These are phyloP conservation scores for Scedosporium minutisporum DNA, from an alignment of 2,329 filamentous ascomycete species.

Conservation along the genomic window DNA sequence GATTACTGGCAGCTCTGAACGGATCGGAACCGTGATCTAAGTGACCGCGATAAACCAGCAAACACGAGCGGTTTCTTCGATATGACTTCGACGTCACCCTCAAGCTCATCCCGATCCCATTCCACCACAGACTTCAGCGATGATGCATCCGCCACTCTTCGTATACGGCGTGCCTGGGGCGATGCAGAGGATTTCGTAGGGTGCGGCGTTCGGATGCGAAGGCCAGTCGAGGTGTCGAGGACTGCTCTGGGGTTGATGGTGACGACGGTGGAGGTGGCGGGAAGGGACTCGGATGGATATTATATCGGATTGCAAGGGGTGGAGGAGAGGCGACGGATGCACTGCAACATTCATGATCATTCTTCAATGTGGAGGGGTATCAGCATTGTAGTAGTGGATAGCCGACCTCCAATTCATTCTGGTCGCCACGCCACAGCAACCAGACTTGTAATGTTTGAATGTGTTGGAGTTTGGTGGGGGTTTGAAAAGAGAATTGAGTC, in stretches of 20 bases:
- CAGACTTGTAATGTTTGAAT: too few species aligned
- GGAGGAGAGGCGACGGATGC: background rate
- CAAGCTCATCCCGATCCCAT: too few species aligned
- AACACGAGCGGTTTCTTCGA: too few species aligned
- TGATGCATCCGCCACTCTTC: constrained; percentile 34
- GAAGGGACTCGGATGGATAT: background rate
- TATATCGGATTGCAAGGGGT: background rate
- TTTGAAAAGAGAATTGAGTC: too few species aligned
- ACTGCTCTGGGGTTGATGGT: background rate
- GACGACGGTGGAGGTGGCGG: background rate
- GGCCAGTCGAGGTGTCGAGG: constrained; percentile 31
- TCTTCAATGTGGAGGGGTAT: background rate
- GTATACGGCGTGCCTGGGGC: constrained; percentile 54
- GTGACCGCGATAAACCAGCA: too few species aligned
- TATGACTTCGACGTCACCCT: too few species aligned
- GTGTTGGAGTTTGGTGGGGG: too few species aligned
- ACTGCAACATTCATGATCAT: background rate
- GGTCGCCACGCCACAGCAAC: background rate
- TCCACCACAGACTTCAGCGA: too few species aligned
- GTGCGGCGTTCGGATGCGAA: constrained; percentile 50
- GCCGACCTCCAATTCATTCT: background rate
- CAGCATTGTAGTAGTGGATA: background rate
- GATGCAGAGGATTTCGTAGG: constrained; percentile 76
- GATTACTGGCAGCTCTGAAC: too few species aligned
- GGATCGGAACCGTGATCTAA: too few species aligned